These are phyloP conservation scores for Fistulinella prunicolor DNA, from an alignment of 768 basidiomycete species.

Conservation along the genomic window DNA sequence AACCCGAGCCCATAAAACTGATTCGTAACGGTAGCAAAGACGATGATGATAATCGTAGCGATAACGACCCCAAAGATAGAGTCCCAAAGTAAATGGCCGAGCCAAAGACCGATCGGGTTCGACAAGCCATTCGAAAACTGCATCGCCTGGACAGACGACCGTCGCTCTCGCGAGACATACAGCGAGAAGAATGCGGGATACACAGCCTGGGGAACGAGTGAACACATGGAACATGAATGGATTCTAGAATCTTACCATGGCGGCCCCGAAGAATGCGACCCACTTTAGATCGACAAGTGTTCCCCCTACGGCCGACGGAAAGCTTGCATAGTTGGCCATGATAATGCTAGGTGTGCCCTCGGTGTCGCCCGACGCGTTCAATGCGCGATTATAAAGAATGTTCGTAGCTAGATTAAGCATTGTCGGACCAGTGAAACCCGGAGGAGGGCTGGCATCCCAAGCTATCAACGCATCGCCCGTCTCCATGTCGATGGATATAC, in stretches of 20 bases:
- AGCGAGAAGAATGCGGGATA: constrained; percentile 81
- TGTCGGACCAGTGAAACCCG: constrained; percentile 54
- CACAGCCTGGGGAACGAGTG: constrained; percentile 45
- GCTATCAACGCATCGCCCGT: constrained; percentile 57
- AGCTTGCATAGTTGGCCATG: constrained; percentile 50
- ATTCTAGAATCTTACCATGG: constrained; percentile 49
- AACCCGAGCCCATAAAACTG: constrained; percentile 71
- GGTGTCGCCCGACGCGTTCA: constrained; percentile 48
- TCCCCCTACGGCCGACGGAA: constrained; percentile 55
- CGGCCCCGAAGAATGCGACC: constrained; percentile 70
- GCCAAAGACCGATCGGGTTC: constrained; percentile 68
- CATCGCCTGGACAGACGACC: constrained; percentile 73
- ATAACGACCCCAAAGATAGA: constrained; percentile 55
- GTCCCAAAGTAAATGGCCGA: constrained; percentile 78
- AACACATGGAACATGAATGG: not conserved
- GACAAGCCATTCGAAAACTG: constrained; percentile 75
- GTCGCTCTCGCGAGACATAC: constrained; percentile 72
- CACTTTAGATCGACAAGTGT: constrained; percentile 67
- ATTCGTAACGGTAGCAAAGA: constrained; percentile 54
- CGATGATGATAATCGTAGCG: constrained; percentile 59
- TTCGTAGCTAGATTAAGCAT: constrained; percentile 71
- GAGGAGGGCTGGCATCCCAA: constrained; percentile 64
- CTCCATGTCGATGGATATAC: constrained; percentile 57
- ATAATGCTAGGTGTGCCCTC: constrained; percentile 49
- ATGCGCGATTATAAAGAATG: constrained; percentile 58